Conservation (phyloP, 352 stramenopile genomes). For the Globisporangium camurandrum region DNA sequence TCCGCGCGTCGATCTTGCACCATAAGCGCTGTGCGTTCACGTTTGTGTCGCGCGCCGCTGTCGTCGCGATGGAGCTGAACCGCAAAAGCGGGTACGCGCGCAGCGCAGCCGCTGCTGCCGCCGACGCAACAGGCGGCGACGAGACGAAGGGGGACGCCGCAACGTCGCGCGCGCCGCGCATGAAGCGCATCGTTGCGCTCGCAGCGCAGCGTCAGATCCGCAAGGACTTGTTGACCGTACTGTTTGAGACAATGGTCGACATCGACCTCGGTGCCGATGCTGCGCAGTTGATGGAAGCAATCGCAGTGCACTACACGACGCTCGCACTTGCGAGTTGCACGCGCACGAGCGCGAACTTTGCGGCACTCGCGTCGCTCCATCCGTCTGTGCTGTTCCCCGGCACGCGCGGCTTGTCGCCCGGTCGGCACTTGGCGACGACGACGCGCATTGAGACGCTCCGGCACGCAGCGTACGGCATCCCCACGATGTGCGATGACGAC, state of each 20-base stretch:
- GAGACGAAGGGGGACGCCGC: conserved; percentile 11
- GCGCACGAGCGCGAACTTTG: conserved; percentile 53
- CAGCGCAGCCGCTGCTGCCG: neutral
- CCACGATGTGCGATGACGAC: conserved; percentile 40
- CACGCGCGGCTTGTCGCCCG: conserved; percentile 71
- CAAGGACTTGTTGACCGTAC: conserved; percentile 43
- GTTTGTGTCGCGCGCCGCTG: conserved; percentile 49
- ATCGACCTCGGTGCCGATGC: conserved; percentile 61
- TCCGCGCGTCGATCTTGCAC: conserved; percentile 54
- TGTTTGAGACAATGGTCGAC: conserved; percentile 75
- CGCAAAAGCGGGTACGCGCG: conserved; percentile 3
- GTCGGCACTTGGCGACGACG: conserved; percentile 66
- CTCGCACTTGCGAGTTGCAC: conserved; percentile 38
- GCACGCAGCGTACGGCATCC: conserved; percentile 63
- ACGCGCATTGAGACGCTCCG: conserved; percentile 75
- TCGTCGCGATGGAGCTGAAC: conserved; percentile 50
- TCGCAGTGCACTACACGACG: conserved; percentile 52
- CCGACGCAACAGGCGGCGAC: neutral
- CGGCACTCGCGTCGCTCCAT: conserved; percentile 59
- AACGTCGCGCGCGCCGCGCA: conserved; percentile 17
- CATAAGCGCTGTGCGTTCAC: conserved; percentile 74
- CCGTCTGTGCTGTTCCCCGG: conserved; percentile 67
- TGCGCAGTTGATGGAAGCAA: conserved; percentile 38
- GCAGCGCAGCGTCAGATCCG: conserved; percentile 41
- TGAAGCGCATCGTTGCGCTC: conserved; percentile 38